Conservation (phyloP, 768 basidiomycete species). For the Pisolithus marmoratus region DNA sequence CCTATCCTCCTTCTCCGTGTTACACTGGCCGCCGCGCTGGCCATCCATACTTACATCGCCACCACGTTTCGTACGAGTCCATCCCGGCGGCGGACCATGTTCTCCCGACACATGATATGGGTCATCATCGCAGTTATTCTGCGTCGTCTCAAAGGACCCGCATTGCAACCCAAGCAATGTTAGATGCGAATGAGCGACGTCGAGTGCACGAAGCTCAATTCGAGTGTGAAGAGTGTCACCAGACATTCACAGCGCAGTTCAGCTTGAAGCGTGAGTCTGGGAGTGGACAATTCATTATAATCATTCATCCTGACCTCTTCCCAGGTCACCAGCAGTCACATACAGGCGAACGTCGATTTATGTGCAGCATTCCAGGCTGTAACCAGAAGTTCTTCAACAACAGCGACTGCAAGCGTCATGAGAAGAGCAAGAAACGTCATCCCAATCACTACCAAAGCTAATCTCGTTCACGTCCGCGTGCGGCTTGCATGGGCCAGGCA, state of each 20-base stretch:
- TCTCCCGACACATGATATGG: not conserved
- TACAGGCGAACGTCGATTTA: slow-evolving; percentile 21
- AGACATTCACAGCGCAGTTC: slow-evolving; percentile 26
- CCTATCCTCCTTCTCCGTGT: slow-evolving; percentile 3
- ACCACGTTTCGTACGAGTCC: not conserved
- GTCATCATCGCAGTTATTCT: slow-evolving; percentile 15
- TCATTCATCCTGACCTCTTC: slow-evolving; percentile 2
- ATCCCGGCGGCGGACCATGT: not conserved
- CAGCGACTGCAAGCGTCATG: slow-evolving; percentile 30
- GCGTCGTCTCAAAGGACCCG: slow-evolving; percentile 9
- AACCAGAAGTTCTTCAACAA: slow-evolving; percentile 24
- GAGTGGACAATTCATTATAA: no score
- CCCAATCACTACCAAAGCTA: slow-evolving; percentile 12
- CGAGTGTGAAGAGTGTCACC: slow-evolving; percentile 12
- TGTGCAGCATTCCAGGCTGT: slow-evolving; percentile 21
- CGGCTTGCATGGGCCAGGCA: slow-evolving; percentile 1
- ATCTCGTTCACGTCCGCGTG: not conserved
- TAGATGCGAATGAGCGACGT: slow-evolving; percentile 26
- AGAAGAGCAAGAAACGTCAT: slow-evolving; percentile 29
- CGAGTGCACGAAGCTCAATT: slow-evolving; percentile 23
- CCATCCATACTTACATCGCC: not conserved
- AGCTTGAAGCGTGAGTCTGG: slow-evolving; percentile 26
- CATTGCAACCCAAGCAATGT: slow-evolving; percentile 30
- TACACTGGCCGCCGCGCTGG: not conserved
- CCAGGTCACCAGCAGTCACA: slow-evolving; percentile 27